Conservation (phyloP, 2,329 filamentous ascomycete species). For the Colletotrichum lini region DNA sequence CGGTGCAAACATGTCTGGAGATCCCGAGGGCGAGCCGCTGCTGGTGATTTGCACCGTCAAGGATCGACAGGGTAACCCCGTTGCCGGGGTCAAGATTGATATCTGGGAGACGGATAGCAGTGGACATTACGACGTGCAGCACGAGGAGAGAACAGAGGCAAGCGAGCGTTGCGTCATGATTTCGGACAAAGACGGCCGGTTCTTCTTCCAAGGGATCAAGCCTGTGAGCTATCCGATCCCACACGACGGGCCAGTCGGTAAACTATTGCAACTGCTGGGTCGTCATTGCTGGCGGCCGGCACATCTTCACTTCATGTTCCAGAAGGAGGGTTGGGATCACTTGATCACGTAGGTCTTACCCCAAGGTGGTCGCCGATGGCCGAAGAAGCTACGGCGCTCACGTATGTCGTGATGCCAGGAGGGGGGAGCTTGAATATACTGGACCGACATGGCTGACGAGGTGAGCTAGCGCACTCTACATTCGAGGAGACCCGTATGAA, state of each 20-base stretch:
- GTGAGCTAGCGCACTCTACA: slow-evolving; percentile 76
- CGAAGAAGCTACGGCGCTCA: background rate
- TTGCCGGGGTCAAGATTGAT: slow-evolving; percentile 77
- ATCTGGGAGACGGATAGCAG: slow-evolving; percentile 85
- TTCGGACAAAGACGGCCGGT: slow-evolving; percentile 55
- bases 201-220: slow-evolving; percentile 89
- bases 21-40: slow-evolving; percentile 75
- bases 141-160: slow-evolving; percentile 65
- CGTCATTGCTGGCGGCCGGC: slow-evolving; percentile 84
- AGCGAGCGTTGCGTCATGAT: slow-evolving; percentile 67
- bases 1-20: slow-evolving; percentile 73
- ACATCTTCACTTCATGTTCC: slow-evolving; percentile 93
- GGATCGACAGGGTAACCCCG: slow-evolving; percentile 71
- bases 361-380: too few relatives aligned
- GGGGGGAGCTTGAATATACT: background rate
- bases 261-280: slow-evolving; percentile 74
- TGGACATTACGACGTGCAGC: slow-evolving; percentile 84
- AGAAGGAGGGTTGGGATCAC: slow-evolving; percentile 82
- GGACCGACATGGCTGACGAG: background rate
- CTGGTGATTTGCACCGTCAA: slow-evolving; percentile 77
- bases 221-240: slow-evolving; percentile 91
- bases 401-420: background rate
- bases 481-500: slow-evolving; percentile 85
- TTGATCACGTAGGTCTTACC: slow-evolving; percentile 79
- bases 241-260: slow-evolving; percentile 86